phyloP scores from a whole-genome alignment of 1,284 basidiomycete species.

The Sanghuangporus sanghuang region DNA sequence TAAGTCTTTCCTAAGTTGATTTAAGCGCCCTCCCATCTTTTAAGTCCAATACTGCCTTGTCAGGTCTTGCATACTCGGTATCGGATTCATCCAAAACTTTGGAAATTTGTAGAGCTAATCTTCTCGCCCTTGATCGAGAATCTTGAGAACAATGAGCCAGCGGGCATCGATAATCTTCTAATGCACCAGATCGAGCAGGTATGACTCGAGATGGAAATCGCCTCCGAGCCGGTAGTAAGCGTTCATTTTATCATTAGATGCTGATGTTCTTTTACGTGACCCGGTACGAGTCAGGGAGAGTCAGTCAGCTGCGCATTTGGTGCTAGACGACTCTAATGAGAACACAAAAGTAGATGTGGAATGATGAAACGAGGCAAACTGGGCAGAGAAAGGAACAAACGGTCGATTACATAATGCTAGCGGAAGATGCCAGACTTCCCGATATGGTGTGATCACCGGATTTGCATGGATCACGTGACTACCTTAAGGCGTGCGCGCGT shows the following conservation, averaged over 20 bases:
- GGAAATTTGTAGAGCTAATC: neutral
- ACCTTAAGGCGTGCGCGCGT: neutral
- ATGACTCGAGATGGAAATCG: constrained; percentile 1
- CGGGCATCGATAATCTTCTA: neutral
- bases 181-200: neutral
- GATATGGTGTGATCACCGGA: neutral
- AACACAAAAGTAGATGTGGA: neutral
- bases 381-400: neutral
- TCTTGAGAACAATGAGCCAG: neutral
- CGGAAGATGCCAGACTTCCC: neutral
- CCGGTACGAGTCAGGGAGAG: neutral
- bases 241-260: neutral
- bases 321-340: neutral
- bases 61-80: too few species aligned
- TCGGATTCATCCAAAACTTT: too few species aligned
- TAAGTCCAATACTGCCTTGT: too few species aligned
- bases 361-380: neutral
- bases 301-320: neutral
- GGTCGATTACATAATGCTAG: neutral
- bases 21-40: neutral
- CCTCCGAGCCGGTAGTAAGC: neutral
- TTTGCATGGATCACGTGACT: neutral
- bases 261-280: neutral
- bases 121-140: neutral
- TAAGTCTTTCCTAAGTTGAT: neutral